Percentiles rank a stretch among this genome's conserved stretches.
Conservation (phyloP, 495 filamentous ascomycete genomes). For the Emericellopsis terricola region DNA sequence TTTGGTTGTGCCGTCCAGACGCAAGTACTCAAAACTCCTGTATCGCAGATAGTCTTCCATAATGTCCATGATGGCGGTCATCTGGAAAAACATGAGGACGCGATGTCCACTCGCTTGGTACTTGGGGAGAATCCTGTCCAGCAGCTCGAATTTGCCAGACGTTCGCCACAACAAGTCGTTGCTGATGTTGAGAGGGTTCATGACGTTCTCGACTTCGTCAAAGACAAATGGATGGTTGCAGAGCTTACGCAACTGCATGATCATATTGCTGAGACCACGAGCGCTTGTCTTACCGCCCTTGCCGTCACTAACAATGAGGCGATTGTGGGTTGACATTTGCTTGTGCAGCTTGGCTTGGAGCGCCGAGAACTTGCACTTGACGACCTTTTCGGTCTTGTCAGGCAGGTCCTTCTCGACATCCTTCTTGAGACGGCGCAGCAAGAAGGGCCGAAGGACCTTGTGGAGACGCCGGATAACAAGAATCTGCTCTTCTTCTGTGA, state of each 20-base stretch:
- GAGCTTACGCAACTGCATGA: constrained; percentile 97
- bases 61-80: constrained; percentile 99
- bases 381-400: constrained; percentile 95
- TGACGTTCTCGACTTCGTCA: constrained; percentile 90
- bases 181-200: constrained; percentile 73
- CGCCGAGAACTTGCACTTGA: constrained; percentile 96
- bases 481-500: constrained; percentile 97
- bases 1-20: constrained; percentile 91
- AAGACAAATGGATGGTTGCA: constrained; percentile 99
- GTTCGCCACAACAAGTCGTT: constrained; percentile 95
- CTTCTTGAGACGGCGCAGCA: constrained; percentile 95
- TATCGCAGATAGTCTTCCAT: constrained; percentile 96
- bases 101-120: constrained; percentile 79
- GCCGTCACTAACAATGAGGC: constrained; percentile 79
- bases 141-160: constrained; percentile 88
- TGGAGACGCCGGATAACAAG: constrained; percentile 96
- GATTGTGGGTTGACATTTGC: constrained; percentile 89
- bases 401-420: constrained; percentile 98
- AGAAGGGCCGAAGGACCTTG: constrained; percentile 92
- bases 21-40: constrained; percentile 65
- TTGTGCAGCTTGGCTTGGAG: constrained; percentile 87
- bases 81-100: constrained; percentile 99
- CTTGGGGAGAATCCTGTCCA: constrained; percentile 85
- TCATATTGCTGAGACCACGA: constrained; percentile 96
- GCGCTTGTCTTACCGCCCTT: constrained; percentile 92